Percentiles rank a stretch among this genome's conserved stretches.
Conservation (phyloP, 106 monocot genomes). For the Dioscorea dumetorum region DNA sequence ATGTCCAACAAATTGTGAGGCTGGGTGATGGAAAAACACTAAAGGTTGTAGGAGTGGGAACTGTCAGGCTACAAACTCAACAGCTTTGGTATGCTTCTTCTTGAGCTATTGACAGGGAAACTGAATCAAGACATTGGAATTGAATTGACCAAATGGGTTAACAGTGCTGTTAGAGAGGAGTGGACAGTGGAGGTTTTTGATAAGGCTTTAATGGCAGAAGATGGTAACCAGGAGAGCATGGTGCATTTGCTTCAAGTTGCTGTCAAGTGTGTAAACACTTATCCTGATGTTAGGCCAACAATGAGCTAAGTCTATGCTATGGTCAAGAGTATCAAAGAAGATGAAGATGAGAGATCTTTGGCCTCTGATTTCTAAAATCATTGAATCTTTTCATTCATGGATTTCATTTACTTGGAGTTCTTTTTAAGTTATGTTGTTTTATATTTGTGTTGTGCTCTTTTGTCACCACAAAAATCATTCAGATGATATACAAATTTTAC, state of each 20-base stretch:
- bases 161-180: constrained; percentile 42
- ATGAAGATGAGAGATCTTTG: constrained; percentile 17
- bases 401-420: no score
- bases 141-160: constrained; percentile 46
- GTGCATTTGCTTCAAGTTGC: constrained; percentile 60
- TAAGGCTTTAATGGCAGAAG: constrained; percentile 30
- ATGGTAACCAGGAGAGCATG: constrained; percentile 56
- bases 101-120: constrained; percentile 61
- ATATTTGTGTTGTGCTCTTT: no score
- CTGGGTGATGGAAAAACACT: no score
- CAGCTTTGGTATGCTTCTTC: constrained; percentile 23
- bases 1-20: no score
- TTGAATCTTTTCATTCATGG: no score
- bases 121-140: constrained; percentile 7
- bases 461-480: no score
- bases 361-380: no score
- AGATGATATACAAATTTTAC: no score
- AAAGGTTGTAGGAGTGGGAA: no score
- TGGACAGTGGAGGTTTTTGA: constrained; percentile 63
- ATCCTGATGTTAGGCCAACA: constrained; percentile 31
- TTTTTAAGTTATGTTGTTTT: no score
- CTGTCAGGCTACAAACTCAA: no score
- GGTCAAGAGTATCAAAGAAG: constrained; percentile 61
- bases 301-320: constrained; percentile 52
- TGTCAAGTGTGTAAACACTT: constrained; percentile 34